phyloP scores from a whole-genome alignment of 2,329 filamentous ascomycete species.

The Ophiostoma australiae region DNA sequence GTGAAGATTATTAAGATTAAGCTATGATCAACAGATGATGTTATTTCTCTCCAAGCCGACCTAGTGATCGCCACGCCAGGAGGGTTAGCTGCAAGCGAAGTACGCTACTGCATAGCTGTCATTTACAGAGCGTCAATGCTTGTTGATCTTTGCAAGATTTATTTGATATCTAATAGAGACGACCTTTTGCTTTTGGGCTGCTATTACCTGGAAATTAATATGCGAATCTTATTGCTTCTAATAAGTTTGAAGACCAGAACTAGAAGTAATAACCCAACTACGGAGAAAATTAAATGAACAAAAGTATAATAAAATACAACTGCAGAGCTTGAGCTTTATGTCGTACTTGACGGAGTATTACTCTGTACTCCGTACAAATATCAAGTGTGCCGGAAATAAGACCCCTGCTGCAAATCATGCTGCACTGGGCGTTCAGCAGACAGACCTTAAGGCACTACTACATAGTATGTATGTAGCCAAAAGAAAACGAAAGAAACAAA shows the following conservation, averaged over 20 bases:
- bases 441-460: not conserved
- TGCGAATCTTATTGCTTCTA: not conserved
- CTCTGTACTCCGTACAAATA: not conserved
- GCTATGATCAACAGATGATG: conserved; percentile 12
- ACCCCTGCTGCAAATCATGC: conserved; percentile 14
- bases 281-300: not conserved
- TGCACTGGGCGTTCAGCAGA: not conserved
- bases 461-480: too few species aligned
- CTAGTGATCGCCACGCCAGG: not conserved
- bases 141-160: not conserved
- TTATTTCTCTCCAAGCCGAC: conserved; percentile 13
- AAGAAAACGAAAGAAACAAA: not conserved
- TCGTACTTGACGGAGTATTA: not conserved
- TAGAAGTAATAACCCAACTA: not conserved
- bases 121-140: not conserved
- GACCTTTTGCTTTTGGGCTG: not conserved
- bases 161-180: not conserved
- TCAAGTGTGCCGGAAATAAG: not conserved
- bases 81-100: conserved; percentile 4
- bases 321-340: not conserved
- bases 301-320: not conserved
- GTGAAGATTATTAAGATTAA: not conserved
- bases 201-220: not conserved
- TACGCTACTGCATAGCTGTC: conserved; percentile 11
- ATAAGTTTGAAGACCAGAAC: not conserved